A percentile compares a stretch with the other conserved stretches of the same genome.
These are phyloP conservation scores for Backusella parvicylindrica DNA, from an alignment of 192 early-diverging fungal species.

Conservation along the genomic window DNA sequence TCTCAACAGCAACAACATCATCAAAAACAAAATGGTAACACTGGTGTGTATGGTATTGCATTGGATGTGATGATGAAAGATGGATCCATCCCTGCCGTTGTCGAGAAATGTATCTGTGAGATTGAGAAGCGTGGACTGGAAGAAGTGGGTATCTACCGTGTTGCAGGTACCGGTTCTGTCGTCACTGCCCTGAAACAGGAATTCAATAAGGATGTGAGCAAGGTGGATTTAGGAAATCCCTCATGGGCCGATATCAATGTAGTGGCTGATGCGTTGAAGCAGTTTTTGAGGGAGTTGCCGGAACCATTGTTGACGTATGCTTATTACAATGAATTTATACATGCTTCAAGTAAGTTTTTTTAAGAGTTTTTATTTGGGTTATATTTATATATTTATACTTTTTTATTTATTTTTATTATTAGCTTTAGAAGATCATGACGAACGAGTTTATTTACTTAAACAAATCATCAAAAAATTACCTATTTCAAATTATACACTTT, in stretches of 20 bases:
- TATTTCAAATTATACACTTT: slow-evolving; percentile 53
- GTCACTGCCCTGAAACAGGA: slow-evolving; percentile 55
- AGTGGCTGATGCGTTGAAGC: slow-evolving; percentile 87
- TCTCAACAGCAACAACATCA: background rate
- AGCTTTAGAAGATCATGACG: slow-evolving; percentile 64
- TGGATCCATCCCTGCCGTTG: slow-evolving; percentile 49
- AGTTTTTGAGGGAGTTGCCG: slow-evolving; percentile 90
- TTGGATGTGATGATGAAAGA: slow-evolving; percentile 55
- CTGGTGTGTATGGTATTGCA: slow-evolving; percentile 55
- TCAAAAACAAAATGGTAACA: background rate
- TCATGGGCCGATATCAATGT: slow-evolving; percentile 74
- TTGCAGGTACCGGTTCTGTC: slow-evolving; percentile 60
- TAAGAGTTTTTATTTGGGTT: no score
- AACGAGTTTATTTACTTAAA: slow-evolving; percentile 68
- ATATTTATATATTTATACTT: background rate
- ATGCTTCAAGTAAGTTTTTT: slow-evolving; percentile 49
- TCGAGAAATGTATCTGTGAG: slow-evolving; percentile 67
- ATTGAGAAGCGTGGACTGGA: slow-evolving; percentile 69
- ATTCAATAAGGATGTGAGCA: slow-evolving; percentile 52
- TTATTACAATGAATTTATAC: slow-evolving; percentile 79
- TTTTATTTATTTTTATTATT: background rate
- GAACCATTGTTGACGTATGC: slow-evolving; percentile 88
- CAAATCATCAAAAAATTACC: slow-evolving; percentile 64
- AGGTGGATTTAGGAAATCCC: slow-evolving; percentile 52
- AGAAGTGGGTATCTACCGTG: slow-evolving; percentile 73